phyloP scores from a whole-genome alignment of 176 grass and related monocot species.

The maize (Zea mays) region Zm-B73-REFERENCE-NAM-5.0 NC_050098.1:197215501-197216000 shows the following conservation, averaged over 20 bases:
- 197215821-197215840: neutral
- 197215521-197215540: neutral
- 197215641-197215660: neutral
- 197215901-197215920: conserved; percentile 86
- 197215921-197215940: conserved; percentile 84
- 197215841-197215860: conserved; percentile 1
- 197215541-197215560: neutral
- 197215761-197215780: conserved; percentile 46
- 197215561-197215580: conserved; percentile 21
- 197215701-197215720: conserved; percentile 20
- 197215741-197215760: conserved; percentile 8
- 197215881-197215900: conserved; percentile 43
- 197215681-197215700: neutral
- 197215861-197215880: neutral
- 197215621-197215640: neutral
- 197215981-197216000: conserved; percentile 89
- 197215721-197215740: neutral
- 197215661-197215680: neutral
- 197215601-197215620: conserved; percentile 27
- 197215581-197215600: neutral
- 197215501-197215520: neutral
- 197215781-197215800: conserved; percentile 6
- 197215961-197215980: conserved; percentile 91
- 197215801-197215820: neutral
- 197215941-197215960: conserved; percentile 89